Percentiles rank a stretch among this genome's conserved stretches.
These are phyloP conservation scores for Oryza punctata DNA, from an alignment of 176 grass and related monocot genomes.

Conservation along the genomic window DNA sequence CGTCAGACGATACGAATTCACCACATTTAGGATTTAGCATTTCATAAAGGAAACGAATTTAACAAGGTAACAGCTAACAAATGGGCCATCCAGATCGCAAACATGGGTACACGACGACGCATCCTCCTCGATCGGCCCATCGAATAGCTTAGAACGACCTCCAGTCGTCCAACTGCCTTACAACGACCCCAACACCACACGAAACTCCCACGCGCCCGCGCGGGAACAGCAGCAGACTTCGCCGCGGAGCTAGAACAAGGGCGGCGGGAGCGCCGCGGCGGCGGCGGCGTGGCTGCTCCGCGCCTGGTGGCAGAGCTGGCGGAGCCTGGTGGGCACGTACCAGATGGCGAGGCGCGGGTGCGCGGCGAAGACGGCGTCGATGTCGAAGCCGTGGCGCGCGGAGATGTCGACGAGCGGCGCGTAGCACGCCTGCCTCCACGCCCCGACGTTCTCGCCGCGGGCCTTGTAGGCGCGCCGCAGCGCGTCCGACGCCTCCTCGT, in stretches of 20 bases:
- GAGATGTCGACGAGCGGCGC: slow-evolving; percentile 91
- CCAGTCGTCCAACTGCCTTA: neutral
- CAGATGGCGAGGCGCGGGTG: slow-evolving; percentile 91
- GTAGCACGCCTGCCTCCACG: slow-evolving; percentile 93
- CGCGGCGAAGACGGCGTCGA: slow-evolving; percentile 95
- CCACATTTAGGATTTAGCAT: neutral
- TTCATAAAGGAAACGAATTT: neutral
- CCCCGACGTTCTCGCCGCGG: slow-evolving; percentile 86
- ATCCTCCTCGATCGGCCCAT: neutral
- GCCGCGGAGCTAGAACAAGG: slow-evolving; percentile 30
- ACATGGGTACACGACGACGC: neutral
- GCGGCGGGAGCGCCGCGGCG: slow-evolving; percentile 22
- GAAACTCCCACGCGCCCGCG: neutral
- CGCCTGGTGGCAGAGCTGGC: slow-evolving; percentile 94
- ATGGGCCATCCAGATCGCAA: neutral
- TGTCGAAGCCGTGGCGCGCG: slow-evolving; percentile 81
- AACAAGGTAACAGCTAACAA: neutral
- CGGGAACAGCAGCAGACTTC: neutral
- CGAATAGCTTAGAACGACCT: neutral
- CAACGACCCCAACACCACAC: neutral
- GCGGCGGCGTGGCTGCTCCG: slow-evolving; percentile 48
- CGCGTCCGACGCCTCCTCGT: slow-evolving; percentile 83
- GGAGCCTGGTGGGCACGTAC: slow-evolving; percentile 94
- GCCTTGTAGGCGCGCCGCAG: slow-evolving; percentile 86
- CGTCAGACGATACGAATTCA: neutral